Evolutionary conservation across 1,139 yeast genomes (phyloP).

Genomic region (Ogataea hybrid): DNA sequence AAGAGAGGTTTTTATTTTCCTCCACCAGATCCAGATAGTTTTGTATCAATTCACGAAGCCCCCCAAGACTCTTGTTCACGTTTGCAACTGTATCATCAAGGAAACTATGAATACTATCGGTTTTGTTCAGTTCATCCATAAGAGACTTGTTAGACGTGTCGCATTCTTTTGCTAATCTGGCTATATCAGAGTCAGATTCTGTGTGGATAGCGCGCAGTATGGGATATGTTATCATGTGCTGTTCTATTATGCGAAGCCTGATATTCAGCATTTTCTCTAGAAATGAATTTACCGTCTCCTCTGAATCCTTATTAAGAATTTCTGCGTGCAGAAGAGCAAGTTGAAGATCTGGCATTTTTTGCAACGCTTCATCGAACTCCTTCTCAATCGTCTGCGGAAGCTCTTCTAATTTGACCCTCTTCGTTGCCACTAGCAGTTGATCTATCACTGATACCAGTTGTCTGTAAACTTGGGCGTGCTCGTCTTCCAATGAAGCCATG

Average conservation of each 20-base stretch:
- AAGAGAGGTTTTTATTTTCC: conserved; percentile 17
- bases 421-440: conserved; percentile 15
- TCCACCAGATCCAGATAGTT: conserved; percentile 12
- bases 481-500: conserved; percentile 13
- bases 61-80: conserved; percentile 1
- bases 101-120: neutral
- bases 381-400: conserved; percentile 4
- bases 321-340: conserved; percentile 12
- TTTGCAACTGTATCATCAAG: neutral
- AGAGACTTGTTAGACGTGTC: conserved; percentile 12
- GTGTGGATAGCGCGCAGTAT: conserved; percentile 22
- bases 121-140: conserved; percentile 6
- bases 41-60: conserved; percentile 10
- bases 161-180: conserved; percentile 8
- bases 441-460: conserved; percentile 19
- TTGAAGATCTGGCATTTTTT: conserved; percentile 12
- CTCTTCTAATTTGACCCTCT: conserved; percentile 5
- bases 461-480: conserved; percentile 19
- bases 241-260: conserved; percentile 19
- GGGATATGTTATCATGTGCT: conserved; percentile 24
- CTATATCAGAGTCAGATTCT: conserved; percentile 14
- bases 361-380: conserved; percentile 4
- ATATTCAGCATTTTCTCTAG: conserved; percentile 19
- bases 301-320: conserved; percentile 7
- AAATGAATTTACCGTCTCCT: conserved; percentile 10